Evolutionary conservation across 495 filamentous ascomycete species (phyloP).

Genomic region (Podospora appendiculata): DNA sequence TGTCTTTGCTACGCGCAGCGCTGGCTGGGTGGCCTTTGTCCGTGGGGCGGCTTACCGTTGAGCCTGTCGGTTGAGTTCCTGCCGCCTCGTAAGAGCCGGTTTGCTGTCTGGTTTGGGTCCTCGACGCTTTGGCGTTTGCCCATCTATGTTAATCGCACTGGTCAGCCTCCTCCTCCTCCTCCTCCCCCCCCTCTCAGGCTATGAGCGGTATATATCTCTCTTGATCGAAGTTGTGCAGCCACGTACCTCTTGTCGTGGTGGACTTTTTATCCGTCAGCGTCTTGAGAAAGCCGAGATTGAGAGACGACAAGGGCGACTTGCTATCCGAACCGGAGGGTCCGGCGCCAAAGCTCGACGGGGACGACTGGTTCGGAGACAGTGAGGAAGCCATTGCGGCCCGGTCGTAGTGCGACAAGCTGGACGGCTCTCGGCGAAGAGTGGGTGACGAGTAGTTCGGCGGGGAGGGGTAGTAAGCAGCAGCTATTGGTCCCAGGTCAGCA

Average conservation of each 20-base stretch:
- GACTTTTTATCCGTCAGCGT: conserved; percentile 53
- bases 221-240: too few species aligned
- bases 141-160: conserved; percentile 46
- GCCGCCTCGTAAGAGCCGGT: conserved; percentile 83
- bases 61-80: conserved; percentile 92
- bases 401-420: conserved; percentile 26
- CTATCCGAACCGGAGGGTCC: conserved; percentile 23
- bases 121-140: conserved; percentile 77
- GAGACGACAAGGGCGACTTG: conserved; percentile 43
- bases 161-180: too few species aligned
- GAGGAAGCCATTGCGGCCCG: conserved; percentile 35
- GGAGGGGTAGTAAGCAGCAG: conserved; percentile 31
- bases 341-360: conserved; percentile 21
- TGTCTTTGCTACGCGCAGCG: background rate
- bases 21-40: too few species aligned
- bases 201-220: background rate
- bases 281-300: conserved; percentile 53
- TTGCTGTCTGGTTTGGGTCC: conserved; percentile 97
- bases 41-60: conserved; percentile 62
- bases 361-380: conserved; percentile 26
- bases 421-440: conserved; percentile 24
- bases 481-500: conserved; percentile 23
- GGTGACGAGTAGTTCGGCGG: conserved; percentile 28
- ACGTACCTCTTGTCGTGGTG: conserved; percentile 21
- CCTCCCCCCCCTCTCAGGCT: too few species aligned